phyloP scores from a whole-genome alignment of 495 filamentous ascomycete species.

The Astrothelium macrocarpum region DNA sequence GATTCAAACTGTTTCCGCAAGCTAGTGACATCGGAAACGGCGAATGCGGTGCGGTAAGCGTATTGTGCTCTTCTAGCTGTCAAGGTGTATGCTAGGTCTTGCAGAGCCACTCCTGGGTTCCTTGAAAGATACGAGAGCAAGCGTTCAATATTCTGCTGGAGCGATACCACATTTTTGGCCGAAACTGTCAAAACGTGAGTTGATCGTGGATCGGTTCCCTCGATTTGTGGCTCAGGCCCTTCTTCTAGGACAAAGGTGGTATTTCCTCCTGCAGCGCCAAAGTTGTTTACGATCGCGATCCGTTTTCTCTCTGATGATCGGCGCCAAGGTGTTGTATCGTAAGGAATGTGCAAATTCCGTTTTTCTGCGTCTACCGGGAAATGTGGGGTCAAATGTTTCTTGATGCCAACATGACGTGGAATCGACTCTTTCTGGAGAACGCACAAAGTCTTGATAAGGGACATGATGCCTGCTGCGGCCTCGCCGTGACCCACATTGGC shows the following conservation, averaged over 20 bases:
- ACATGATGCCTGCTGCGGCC: conserved; percentile 24
- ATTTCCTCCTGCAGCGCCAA: conserved; percentile 49
- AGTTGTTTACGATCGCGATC: conserved; percentile 61
- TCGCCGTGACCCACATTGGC: conserved; percentile 30
- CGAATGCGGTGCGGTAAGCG: conserved; percentile 56
- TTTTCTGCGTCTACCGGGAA: conserved; percentile 23
- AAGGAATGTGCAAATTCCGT: conserved; percentile 32
- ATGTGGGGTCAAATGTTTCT: conserved; percentile 34
- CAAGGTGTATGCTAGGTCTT: conserved; percentile 63
- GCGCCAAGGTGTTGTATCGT: conserved; percentile 19
- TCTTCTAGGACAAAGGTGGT: conserved; percentile 51
- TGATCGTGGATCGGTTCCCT: conserved; percentile 39
- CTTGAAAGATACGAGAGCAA: conserved; percentile 35
- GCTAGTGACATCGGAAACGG: conserved; percentile 22
- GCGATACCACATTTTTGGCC: conserved; percentile 36
- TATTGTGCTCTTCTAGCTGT: conserved; percentile 74
- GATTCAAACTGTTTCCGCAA: not conserved
- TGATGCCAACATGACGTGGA: conserved; percentile 30
- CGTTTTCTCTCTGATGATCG: conserved; percentile 24
- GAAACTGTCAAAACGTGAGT: conserved; percentile 49
- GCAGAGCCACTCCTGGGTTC: conserved; percentile 39
- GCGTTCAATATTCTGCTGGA: conserved; percentile 26
- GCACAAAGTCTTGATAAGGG: conserved; percentile 29
- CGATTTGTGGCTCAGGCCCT: conserved; percentile 30
- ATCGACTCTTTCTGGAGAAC: conserved; percentile 31